Evolutionary conservation across 2,329 filamentous ascomycete species (phyloP).

Genomic region (Onygenales sp.): DNA sequence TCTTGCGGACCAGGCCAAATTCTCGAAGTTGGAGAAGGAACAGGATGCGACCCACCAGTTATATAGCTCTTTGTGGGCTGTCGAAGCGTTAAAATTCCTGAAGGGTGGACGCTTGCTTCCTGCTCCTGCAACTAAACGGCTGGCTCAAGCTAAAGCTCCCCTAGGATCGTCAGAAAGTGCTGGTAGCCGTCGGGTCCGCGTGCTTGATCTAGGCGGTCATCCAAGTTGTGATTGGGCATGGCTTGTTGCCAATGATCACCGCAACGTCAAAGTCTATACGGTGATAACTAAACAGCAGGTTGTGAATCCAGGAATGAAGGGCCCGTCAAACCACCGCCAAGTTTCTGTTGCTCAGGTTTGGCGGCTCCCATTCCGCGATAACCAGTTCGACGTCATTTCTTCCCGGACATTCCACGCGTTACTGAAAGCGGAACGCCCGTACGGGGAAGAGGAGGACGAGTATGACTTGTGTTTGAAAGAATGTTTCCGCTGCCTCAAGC

Average conservation of each 20-base stretch:
- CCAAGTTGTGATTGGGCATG: conserved; percentile 89
- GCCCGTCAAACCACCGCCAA: conserved; percentile 78
- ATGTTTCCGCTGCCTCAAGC: conserved; percentile 84
- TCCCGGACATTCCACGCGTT: conserved; percentile 78
- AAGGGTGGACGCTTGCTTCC: conserved; percentile 52
- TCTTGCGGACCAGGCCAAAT: conserved; percentile 38
- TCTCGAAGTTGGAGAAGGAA: conserved; percentile 57
- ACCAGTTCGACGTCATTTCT: conserved; percentile 85
- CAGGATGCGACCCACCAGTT: conserved; percentile 67
- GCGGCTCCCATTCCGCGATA: conserved; percentile 72
- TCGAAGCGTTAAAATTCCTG: conserved; percentile 52
- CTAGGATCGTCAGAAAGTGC: conserved; percentile 16
- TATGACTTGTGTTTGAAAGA: conserved; percentile 79
- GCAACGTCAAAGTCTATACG: conserved; percentile 77
- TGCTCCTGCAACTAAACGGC: conserved; percentile 38
- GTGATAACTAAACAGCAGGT: conserved; percentile 68
- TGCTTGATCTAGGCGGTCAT: conserved; percentile 81
- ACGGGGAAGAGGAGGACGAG: conserved; percentile 65
- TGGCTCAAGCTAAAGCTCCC: conserved; percentile 21
- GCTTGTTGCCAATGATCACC: conserved; percentile 80
- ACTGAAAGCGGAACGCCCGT: conserved; percentile 58
- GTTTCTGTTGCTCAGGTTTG: conserved; percentile 69
- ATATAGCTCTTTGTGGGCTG: conserved; percentile 49
- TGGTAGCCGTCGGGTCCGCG: conserved; percentile 45
- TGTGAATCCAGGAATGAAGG: conserved; percentile 66